phyloP scores from a whole-genome alignment of 768 basidiomycete genomes.

The Lyophyllum shimeji region DNA sequence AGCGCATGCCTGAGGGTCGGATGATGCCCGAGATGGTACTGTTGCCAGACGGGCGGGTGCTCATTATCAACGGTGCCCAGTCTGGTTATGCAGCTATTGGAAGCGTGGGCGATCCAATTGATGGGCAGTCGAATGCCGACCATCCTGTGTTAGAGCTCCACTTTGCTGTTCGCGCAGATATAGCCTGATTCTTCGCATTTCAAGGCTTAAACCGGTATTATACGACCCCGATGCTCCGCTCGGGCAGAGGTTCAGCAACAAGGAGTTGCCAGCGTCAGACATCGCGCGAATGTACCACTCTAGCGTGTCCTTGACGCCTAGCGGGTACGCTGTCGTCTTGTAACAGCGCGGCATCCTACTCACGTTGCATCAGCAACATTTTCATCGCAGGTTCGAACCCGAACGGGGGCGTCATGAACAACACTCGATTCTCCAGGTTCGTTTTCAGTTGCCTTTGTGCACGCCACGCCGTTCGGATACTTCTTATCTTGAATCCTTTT shows the following conservation, averaged over 20 bases:
- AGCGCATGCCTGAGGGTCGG: constrained; percentile 38
- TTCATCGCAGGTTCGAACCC: constrained; percentile 45
- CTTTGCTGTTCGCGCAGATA: neutral
- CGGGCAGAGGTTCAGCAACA: constrained; percentile 47
- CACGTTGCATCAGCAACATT: constrained; percentile 9
- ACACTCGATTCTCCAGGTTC: neutral
- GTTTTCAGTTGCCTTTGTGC: constrained; percentile 11
- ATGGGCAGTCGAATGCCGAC: constrained; percentile 24
- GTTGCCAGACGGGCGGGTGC: constrained; percentile 37
- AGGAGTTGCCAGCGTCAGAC: constrained; percentile 37
- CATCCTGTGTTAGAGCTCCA: constrained; percentile 23
- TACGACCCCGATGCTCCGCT: constrained; percentile 43
- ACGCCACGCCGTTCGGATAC: neutral
- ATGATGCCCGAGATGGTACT: constrained; percentile 35
- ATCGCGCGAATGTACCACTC: constrained; percentile 66
- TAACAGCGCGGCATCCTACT: constrained; percentile 14
- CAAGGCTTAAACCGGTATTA: constrained; percentile 38
- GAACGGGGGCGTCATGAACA: constrained; percentile 21
- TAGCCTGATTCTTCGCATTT: constrained; percentile 23
- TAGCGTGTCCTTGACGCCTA: constrained; percentile 51
- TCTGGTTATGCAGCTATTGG: constrained; percentile 41
- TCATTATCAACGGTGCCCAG: constrained; percentile 41
- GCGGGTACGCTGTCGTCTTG: constrained; percentile 38
- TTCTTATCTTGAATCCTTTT: constrained; percentile 15
- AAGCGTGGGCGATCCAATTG: constrained; percentile 24